These are phyloP conservation scores for Clathrus columnatus DNA, from an alignment of 768 basidiomycete species.

Conservation along the genomic window DNA sequence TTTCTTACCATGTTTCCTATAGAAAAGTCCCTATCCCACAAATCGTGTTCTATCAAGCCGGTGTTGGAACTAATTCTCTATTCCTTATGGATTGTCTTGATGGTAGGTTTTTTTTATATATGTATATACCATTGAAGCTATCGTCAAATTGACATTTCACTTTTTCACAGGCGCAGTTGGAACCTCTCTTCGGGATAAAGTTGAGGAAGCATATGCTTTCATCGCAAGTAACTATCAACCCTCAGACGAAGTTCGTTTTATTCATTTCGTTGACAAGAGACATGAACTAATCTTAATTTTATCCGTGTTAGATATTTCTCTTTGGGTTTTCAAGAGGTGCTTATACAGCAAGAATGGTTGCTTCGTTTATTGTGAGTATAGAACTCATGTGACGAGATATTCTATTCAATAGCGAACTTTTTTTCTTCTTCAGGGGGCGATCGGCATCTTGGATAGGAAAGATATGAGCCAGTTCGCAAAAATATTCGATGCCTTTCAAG, in stretches of 20 bases:
- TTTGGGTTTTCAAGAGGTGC: slow-evolving; percentile 76
- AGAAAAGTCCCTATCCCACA: slow-evolving; percentile 39
- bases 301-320: slow-evolving; percentile 58
- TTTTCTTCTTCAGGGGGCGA: slow-evolving; percentile 40
- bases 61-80: slow-evolving; percentile 50
- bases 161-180: slow-evolving; percentile 67
- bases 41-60: slow-evolving; percentile 56
- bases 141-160: background rate
- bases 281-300: slow-evolving; percentile 5
- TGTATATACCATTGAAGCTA: background rate
- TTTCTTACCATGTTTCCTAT: background rate
- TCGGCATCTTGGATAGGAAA: slow-evolving; percentile 59
- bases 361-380: slow-evolving; percentile 50
- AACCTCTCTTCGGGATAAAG: slow-evolving; percentile 53
- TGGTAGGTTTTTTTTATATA: slow-evolving; percentile 28
- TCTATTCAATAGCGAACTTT: background rate
- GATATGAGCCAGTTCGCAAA: slow-evolving; percentile 66
- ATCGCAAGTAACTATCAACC: slow-evolving; percentile 67
- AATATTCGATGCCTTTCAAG: slow-evolving; percentile 55
- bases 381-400: background rate
- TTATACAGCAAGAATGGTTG: slow-evolving; percentile 69
- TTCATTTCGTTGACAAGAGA: background rate
- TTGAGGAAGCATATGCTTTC: slow-evolving; percentile 71
- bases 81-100: slow-evolving; percentile 52
- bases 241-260: slow-evolving; percentile 52